phyloP scores from a whole-genome alignment of 1,284 basidiomycete genomes.

The Ustilago esculenta region DNA sequence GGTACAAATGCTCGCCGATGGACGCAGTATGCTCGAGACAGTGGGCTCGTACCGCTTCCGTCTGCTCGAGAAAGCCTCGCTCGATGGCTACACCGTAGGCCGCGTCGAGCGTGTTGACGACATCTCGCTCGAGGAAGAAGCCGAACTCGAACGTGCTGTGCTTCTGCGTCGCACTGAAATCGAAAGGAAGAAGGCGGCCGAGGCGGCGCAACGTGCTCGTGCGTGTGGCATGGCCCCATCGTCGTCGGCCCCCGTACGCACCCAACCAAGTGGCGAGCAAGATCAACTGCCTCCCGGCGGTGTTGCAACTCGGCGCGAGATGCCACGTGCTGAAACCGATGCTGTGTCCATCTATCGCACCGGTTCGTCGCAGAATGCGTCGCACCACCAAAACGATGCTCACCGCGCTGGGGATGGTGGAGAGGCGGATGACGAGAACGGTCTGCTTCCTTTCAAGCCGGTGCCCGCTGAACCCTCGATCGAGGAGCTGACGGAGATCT shows the following conservation, averaged over 20 bases:
- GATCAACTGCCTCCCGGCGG: not conserved
- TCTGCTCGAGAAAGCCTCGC: constrained; percentile 76
- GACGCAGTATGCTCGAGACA: constrained; percentile 87
- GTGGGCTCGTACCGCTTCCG: constrained; percentile 85
- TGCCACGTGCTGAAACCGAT: constrained; percentile 22
- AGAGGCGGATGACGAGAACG: constrained; percentile 18
- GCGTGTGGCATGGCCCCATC: constrained; percentile 14
- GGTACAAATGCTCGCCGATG: constrained; percentile 87
- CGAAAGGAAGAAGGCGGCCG: constrained; percentile 33
- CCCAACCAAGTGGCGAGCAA: not conserved
- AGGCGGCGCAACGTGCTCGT: constrained; percentile 9
- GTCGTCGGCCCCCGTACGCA: constrained; percentile 16
- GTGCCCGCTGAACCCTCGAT: constrained; percentile 70
- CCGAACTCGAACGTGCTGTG: constrained; percentile 42
- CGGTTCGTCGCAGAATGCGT: too few species aligned
- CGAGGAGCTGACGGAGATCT: constrained; percentile 78
- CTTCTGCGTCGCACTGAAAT: constrained; percentile 27
- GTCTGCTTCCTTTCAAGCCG: constrained; percentile 29
- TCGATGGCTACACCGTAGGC: constrained; percentile 88
- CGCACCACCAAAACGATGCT: not conserved
- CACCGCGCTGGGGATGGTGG: not conserved
- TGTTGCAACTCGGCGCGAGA: constrained; percentile 14
- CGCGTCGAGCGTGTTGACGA: constrained; percentile 73
- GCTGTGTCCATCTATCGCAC: constrained; percentile 34
- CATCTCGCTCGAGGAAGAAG: constrained; percentile 49